Conservation (phyloP, 2,329 filamentous ascomycete genomes). For the Bipolaris victoriae region DNA sequence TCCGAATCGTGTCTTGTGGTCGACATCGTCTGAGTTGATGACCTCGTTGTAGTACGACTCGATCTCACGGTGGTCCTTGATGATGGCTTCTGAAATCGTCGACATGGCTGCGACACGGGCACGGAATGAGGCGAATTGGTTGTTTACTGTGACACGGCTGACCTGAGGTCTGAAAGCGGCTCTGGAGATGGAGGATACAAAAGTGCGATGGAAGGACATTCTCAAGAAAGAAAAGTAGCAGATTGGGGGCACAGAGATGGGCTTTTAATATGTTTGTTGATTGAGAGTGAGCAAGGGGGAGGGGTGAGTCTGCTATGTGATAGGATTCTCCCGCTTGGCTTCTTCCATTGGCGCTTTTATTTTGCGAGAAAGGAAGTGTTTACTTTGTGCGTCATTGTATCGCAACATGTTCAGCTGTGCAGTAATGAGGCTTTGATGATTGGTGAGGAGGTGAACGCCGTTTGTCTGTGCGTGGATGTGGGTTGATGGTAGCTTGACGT, state of each 20-base stretch:
- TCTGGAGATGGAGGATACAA: conserved; percentile 8
- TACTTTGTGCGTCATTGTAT: conserved; percentile 1
- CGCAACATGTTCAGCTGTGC: not conserved
- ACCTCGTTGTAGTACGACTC: conserved; percentile 54
- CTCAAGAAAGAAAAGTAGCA: not conserved
- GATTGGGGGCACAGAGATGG: not conserved
- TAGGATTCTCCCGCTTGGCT: too few species aligned
- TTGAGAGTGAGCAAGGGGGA: not conserved
- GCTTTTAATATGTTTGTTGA: conserved; percentile 2
- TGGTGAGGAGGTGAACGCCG: not conserved
- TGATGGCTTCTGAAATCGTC: conserved; percentile 39
- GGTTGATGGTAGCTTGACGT: not conserved
- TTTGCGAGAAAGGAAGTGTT: not conserved
- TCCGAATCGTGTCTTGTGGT: conserved; percentile 54
- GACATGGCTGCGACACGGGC: conserved; percentile 5
- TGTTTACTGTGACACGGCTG: conserved; percentile 1
- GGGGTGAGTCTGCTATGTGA: not conserved
- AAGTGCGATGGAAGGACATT: conserved; percentile 16
- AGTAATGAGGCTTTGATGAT: not conserved
- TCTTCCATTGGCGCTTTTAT: conserved; percentile 2
- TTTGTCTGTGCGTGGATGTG: not conserved
- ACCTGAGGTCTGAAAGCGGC: conserved; percentile 15
- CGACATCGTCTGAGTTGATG: conserved; percentile 47
- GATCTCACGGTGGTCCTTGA: conserved; percentile 51
- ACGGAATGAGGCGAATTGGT: conserved; percentile 11